Percentiles rank a stretch among this genome's conserved stretches.
Evolutionary conservation across 192 early-diverging fungal genomes (phyloP).

Genomic region (Coemansia sp.): DNA sequence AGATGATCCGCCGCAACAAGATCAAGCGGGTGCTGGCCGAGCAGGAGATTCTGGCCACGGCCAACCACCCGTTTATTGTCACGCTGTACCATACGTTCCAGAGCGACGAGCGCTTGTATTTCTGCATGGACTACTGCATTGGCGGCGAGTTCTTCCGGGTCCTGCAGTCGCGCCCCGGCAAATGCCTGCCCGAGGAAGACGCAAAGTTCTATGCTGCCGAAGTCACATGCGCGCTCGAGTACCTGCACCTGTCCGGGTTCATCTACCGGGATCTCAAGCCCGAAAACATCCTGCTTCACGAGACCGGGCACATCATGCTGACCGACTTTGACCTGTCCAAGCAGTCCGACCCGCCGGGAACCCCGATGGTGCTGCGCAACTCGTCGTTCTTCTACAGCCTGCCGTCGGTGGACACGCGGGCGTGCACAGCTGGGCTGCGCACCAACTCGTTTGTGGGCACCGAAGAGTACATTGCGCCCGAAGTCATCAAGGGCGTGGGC

Average conservation of each 20-base stretch:
- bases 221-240: conserved; percentile 92
- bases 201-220: conserved; percentile 98
- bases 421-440: conserved; percentile 79
- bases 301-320: conserved; percentile 97
- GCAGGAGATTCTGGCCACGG: conserved; percentile 86
- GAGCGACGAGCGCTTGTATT: conserved; percentile 80
- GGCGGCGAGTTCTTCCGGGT: conserved; percentile 89
- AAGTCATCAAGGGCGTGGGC: conserved; percentile 93
- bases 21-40: conserved; percentile 96
- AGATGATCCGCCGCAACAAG: conserved; percentile 99
- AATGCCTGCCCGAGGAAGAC: conserved; percentile 83
- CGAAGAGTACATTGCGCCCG: conserved; percentile 99
- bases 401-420: conserved; percentile 81
- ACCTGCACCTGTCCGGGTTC: conserved; percentile 92
- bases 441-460: conserved; percentile 99
- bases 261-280: conserved; percentile 99
- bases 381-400: conserved; percentile 58
- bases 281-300: conserved; percentile 93
- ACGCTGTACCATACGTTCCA: conserved; percentile 89
- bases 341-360: conserved; percentile 80
- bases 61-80: conserved; percentile 90
- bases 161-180: conserved; percentile 84
- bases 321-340: conserved; percentile 99
- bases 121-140: conserved; percentile 85
- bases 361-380: conserved; percentile 64